Base-by-base conservation (phyloP, 495 filamentous ascomycete species). In the Astrocystis sublimbata region DNA sequence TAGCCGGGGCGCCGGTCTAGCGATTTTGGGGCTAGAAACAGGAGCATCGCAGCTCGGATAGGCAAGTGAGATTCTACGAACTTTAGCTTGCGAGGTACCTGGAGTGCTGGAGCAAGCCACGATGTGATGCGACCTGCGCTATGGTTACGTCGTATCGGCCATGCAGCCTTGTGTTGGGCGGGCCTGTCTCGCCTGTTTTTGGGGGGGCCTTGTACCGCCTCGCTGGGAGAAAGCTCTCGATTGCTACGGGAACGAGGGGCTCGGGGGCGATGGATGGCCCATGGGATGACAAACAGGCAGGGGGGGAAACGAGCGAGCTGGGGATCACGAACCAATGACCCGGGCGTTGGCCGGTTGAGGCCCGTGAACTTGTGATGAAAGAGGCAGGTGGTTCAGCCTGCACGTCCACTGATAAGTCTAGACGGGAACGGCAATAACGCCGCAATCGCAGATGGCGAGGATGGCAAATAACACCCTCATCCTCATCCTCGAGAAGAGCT, bases 331-430 rank as follows among this genome's bases (percentile, higher is more conserved):
- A 26, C 17, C 30, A 12, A 28, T n/a, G 42, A 59, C 56, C 56
- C 42, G 47, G 56, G 33, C 6, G 3, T 24, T 42, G 30, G 43
- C 19, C n/a, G 19, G 19, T 49, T 45, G 50, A n/a, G n/a, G n/a
- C n/a, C n/a, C n/a, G n/a, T n/a, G n/a, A n/a, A n/a, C n/a, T 33
- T 30, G n/a, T 2, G 60, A 62, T 62, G 47, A 62, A 62, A 62
- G 41, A 62, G 60, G 60, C 60, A 62, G 60, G 60, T 62, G 60
- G 26, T 33, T 38, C 38, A n/a, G n/a, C n/a, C n/a, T 59, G 28
- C 15, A 24, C 33, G 13, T 47, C 30, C 40, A 47, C 45, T 59
- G 56, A 47, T 59, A 47, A 59, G 56, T 59, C 45, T 4, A n/a
- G n/a, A n/a, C n/a, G n/a, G 9, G 13, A 23, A 28, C 40, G 38